phyloP scores from a whole-genome alignment of 129 eudicot genomes.

The Centaurea solstitialis region DNA sequence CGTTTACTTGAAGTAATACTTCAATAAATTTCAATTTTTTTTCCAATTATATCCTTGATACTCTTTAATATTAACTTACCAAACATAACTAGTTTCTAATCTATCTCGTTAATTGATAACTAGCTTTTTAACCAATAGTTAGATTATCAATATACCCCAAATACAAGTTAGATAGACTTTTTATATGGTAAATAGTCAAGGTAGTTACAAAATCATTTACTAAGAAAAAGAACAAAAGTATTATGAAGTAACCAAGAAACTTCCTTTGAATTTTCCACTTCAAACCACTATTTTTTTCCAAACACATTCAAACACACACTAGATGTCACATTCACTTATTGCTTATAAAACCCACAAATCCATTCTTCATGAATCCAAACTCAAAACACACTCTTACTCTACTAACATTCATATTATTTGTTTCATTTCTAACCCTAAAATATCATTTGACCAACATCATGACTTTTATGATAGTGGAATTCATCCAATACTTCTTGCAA shows the following conservation, averaged over 20 bases:
- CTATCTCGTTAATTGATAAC: too few species aligned
- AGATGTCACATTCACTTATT: neutral
- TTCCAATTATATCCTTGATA: neutral
- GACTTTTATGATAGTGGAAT: slow-evolving; percentile 34
- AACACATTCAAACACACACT: slow-evolving; percentile 7
- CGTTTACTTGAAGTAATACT: neutral
- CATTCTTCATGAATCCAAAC: slow-evolving; percentile 11
- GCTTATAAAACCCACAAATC: slow-evolving; percentile 20
- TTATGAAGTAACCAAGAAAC: slow-evolving; percentile 15
- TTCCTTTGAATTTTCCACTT: slow-evolving; percentile 15
- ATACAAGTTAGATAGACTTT: neutral
- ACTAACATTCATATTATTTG: slow-evolving; percentile 10
- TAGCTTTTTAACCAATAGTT: too few species aligned
- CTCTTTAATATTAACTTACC: too few species aligned
- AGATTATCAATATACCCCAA: neutral
- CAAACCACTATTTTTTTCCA: slow-evolving; percentile 11
- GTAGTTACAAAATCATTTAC: neutral
- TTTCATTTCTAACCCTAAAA: slow-evolving; percentile 4
- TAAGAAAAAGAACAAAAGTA: neutral
- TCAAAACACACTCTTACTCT: neutral
- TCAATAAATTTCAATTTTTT: too few species aligned
- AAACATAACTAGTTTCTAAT: too few species aligned
- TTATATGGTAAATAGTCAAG: neutral
- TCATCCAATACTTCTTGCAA: slow-evolving; percentile 35
- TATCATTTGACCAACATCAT: neutral